phyloP scores from a whole-genome alignment of 768 basidiomycete genomes.

The Kondoa subrosea region DNA sequence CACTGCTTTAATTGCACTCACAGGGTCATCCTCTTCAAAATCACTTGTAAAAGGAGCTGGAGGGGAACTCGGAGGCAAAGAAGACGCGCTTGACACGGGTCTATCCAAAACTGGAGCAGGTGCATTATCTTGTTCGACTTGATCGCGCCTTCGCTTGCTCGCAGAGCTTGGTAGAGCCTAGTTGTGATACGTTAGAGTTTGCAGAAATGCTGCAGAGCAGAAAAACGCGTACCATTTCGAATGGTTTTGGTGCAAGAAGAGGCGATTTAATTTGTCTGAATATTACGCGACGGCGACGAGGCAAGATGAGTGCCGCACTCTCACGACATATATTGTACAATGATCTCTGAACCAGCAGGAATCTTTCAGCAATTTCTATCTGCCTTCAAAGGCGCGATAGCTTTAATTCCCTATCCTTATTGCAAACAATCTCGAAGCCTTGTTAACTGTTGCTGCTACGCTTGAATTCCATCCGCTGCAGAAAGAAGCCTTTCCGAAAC shows the following conservation, averaged over 20 bases:
- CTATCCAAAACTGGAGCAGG: conserved; percentile 7
- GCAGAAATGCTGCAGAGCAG: background rate
- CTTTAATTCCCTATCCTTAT: no score
- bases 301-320: no score
- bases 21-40: conserved; percentile 43
- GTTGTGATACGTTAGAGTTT: background rate
- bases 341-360: no score
- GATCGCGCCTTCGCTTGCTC: conserved; percentile 13
- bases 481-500: no score
- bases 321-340: no score
- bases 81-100: conserved; percentile 13
- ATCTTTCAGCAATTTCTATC: no score
- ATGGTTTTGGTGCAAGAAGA: background rate
- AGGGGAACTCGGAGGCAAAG: conserved; percentile 28
- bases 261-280: background rate
- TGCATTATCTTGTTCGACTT: conserved; percentile 5
- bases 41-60: conserved; percentile 61
- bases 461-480: no score
- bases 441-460: no score
- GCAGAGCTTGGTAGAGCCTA: background rate
- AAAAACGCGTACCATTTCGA: background rate
- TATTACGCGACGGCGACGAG: no score
- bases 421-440: no score
- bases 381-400: no score
- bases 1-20: conserved; percentile 42